A percentile compares a stretch with the other conserved stretches of the same genome.
These are phyloP conservation scores for Aureobasidium sp. DNA, from an alignment of 2,329 filamentous ascomycete species.

Conservation along the genomic window DNA sequence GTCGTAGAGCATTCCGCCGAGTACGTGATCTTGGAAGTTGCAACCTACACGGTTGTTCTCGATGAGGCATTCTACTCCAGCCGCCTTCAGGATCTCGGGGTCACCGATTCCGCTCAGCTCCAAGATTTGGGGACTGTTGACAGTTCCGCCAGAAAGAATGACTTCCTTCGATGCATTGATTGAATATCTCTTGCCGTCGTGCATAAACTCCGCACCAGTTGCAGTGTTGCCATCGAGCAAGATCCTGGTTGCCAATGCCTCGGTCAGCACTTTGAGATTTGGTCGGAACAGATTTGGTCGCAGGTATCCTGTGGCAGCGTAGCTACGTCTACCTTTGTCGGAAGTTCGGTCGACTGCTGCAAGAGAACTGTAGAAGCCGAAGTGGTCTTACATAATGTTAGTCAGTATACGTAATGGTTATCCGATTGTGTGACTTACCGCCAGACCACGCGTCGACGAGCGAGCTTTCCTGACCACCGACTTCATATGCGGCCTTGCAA, in stretches of 20 bases:
- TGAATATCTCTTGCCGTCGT: conserved; percentile 38
- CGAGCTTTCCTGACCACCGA: conserved; percentile 32
- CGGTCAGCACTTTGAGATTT: conserved; percentile 37
- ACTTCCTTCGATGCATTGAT: conserved; percentile 51
- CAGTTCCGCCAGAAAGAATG: conserved; percentile 62
- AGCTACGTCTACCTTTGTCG: conserved; percentile 34
- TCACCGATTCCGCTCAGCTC: conserved; percentile 25
- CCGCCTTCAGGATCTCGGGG: conserved; percentile 41
- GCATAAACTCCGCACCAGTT: conserved; percentile 45
- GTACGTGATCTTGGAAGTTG: conserved; percentile 53
- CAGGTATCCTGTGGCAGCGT: conserved; percentile 37
- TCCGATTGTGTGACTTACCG: background rate
- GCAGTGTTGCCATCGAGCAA: conserved; percentile 33
- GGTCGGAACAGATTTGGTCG: conserved; percentile 31
- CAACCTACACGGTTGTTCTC: conserved; percentile 50
- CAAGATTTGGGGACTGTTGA: conserved; percentile 61
- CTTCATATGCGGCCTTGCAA: conserved; percentile 37
- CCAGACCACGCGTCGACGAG: conserved; percentile 36
- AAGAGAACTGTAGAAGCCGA: conserved; percentile 37
- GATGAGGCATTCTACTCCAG: conserved; percentile 47
- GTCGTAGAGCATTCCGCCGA: conserved; percentile 34
- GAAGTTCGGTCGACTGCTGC: conserved; percentile 35
- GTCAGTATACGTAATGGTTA: background rate
- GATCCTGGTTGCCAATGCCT: conserved; percentile 33
- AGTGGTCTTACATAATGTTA: conserved; percentile 28